Conservation (phyloP, 2,329 filamentous ascomycete genomes). For the Chalaropsis thielavioides region DNA sequence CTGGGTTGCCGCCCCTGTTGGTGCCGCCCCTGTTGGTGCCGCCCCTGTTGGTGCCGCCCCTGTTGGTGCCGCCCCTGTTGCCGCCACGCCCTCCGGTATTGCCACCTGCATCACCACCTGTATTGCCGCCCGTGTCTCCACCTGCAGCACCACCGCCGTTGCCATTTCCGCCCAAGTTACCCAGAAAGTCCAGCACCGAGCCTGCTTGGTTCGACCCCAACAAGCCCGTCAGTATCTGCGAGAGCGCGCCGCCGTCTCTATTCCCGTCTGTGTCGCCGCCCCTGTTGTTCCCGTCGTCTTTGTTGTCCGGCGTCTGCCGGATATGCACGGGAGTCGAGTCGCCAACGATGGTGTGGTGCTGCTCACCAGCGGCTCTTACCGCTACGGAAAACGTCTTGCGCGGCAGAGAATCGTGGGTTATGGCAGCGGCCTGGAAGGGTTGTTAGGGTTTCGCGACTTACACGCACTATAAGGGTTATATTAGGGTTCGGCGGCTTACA, state of each 20-base stretch:
- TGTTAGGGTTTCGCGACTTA: background rate
- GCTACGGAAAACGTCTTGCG: background rate
- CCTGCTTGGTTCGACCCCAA: background rate
- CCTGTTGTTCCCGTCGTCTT: background rate
- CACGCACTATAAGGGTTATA: background rate
- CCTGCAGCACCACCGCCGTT: background rate
- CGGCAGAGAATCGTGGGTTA: background rate
- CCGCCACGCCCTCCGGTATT: background rate
- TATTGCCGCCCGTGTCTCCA: background rate
- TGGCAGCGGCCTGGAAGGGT: constrained; percentile 6
- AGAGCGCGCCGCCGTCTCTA: background rate
- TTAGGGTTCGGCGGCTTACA: background rate
- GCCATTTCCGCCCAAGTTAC: background rate
- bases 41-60: background rate
- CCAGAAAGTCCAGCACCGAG: background rate
- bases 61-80: background rate
- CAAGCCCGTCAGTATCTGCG: background rate
- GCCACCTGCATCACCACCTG: background rate
- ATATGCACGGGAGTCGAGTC: background rate
- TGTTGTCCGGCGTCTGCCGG: background rate
- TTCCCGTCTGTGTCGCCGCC: too few species aligned
- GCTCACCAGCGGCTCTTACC: background rate
- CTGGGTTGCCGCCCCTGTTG: background rate
- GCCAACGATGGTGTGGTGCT: background rate
- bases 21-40: background rate